These are phyloP conservation scores for Jacaranda mimosifolia DNA, from an alignment of 257 asterid genomes.

Conservation along the genomic window DNA sequence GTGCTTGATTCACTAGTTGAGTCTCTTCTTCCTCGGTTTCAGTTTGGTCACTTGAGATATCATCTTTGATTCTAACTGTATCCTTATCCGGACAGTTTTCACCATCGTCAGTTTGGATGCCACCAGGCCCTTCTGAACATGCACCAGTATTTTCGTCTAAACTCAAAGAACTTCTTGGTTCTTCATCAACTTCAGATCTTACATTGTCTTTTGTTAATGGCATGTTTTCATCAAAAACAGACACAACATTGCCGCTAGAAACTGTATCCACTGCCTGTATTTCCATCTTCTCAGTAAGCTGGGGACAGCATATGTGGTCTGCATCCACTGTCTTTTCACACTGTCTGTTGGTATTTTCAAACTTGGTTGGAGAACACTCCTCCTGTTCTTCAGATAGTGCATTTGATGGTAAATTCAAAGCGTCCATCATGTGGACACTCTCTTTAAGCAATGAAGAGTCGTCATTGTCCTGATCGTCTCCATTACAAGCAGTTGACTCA, in stretches of 20 bases:
- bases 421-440: constrained; percentile 41
- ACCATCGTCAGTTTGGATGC: not conserved
- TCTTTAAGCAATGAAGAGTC: constrained; percentile 58
- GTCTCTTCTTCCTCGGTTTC: constrained; percentile 43
- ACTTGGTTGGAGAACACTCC: constrained; percentile 36
- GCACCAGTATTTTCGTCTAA: constrained; percentile 35
- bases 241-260: not conserved
- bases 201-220: constrained; percentile 33
- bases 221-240: constrained; percentile 33
- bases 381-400: constrained; percentile 42
- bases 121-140: constrained; percentile 29
- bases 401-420: constrained; percentile 39
- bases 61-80: constrained; percentile 39
- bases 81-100: constrained; percentile 24
- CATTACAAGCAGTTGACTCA: constrained; percentile 60
- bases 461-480: constrained; percentile 47
- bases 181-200: constrained; percentile 45
- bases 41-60: not conserved
- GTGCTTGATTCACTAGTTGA: constrained; percentile 37
- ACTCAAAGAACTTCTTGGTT: constrained; percentile 34
- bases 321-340: too few species aligned
- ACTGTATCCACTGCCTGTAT: constrained; percentile 40
- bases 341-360: too few species aligned
- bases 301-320: too few species aligned
- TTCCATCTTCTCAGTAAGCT: constrained; percentile 34